These are phyloP conservation scores for Malbranchea zuffiana DNA, from an alignment of 2,329 filamentous ascomycete species.

Conservation along the genomic window DNA sequence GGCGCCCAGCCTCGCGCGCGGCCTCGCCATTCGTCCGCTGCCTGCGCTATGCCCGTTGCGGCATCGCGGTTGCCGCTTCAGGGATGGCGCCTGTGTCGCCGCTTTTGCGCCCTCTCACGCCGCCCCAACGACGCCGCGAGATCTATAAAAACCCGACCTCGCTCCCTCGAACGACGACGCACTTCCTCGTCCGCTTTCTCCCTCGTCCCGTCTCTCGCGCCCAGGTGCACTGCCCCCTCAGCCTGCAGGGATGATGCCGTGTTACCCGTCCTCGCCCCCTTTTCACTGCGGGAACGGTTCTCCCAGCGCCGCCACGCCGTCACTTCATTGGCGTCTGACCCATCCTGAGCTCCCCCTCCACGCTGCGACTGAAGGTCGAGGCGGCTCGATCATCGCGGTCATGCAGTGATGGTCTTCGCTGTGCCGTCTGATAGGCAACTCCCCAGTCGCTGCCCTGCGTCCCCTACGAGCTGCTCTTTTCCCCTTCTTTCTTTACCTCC, in stretches of 20 bases:
- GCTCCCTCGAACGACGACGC: conserved; percentile 17
- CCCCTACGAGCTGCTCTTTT: background rate
- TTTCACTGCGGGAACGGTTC: background rate
- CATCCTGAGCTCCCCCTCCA: background rate
- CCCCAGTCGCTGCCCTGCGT: background rate
- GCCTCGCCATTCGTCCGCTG: conserved; percentile 4
- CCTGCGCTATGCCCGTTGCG: conserved; percentile 13
- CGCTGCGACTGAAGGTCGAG: background rate
- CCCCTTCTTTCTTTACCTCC: conserved; percentile 2
- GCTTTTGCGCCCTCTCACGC: conserved; percentile 16
- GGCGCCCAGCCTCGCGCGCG: conserved; percentile 2
- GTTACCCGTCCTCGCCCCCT: conserved; percentile 2
- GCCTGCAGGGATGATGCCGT: conserved; percentile 3
- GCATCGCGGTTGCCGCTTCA: conserved; percentile 15
- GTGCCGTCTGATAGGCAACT: conserved; percentile 1
- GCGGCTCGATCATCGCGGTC: background rate
- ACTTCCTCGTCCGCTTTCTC: conserved; percentile 19
- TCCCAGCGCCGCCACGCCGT: no score
- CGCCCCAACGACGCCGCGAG: conserved; percentile 11
- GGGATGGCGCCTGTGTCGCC: conserved; percentile 15
- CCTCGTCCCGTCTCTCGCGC: conserved; percentile 8
- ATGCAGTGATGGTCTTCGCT: conserved; percentile 2
- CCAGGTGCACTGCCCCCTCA: conserved; percentile 5
- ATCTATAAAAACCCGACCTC: conserved; percentile 21
- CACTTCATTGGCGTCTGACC: no score